Conservation (phyloP, 2,329 filamentous ascomycete species). For the Berkeleyomyces rouxiae region DNA sequence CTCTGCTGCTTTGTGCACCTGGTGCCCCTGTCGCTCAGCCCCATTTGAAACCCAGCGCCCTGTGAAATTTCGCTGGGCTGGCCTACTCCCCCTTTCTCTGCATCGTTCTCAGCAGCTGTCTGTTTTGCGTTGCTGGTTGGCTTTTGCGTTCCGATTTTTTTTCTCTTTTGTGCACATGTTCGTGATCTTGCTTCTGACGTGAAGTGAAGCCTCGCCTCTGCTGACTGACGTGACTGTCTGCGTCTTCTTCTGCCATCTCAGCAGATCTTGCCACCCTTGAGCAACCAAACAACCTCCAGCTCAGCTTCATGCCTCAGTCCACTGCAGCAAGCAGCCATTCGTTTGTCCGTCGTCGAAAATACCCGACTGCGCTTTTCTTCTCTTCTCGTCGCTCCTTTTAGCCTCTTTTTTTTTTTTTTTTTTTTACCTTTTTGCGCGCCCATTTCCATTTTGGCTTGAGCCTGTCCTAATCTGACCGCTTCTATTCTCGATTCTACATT, state of each 20-base stretch:
- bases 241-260: slow-evolving; percentile 7
- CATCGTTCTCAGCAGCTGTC: slow-evolving; percentile 1
- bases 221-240: background rate
- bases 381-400: slow-evolving; percentile 8
- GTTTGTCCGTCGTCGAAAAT: background rate
- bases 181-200: slow-evolving; percentile 6
- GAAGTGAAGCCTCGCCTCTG: background rate
- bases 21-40: slow-evolving; percentile 12
- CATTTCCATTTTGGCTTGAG: background rate
- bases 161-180: slow-evolving; percentile 5
- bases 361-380: background rate
- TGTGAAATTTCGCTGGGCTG: slow-evolving; percentile 3
- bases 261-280: slow-evolving; percentile 4
- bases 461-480: slow-evolving; percentile 12
- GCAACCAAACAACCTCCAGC: background rate
- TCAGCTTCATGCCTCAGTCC: slow-evolving; percentile 6
- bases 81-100: slow-evolving; percentile 14
- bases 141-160: slow-evolving; percentile 9
- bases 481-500: background rate
- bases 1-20: background rate
- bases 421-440: background rate
- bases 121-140: background rate
- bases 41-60: slow-evolving; percentile 10
- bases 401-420: slow-evolving; percentile 3
- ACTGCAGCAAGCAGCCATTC: slow-evolving; percentile 7